phyloP scores from a whole-genome alignment of 441 rosid species.

The Croton laevigatus region DNA sequence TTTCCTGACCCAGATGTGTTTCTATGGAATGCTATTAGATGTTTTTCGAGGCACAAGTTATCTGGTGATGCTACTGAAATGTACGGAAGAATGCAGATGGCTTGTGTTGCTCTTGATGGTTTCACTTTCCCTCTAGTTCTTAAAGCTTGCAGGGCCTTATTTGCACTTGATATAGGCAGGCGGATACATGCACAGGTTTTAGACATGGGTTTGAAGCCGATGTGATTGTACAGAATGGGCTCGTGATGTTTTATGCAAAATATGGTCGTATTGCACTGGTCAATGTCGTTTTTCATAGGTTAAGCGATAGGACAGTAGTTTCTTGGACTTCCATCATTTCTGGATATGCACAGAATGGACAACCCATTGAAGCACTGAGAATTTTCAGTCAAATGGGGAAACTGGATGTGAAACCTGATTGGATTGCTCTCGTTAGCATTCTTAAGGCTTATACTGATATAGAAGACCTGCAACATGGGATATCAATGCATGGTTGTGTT shows the following conservation, averaged over 20 bases:
- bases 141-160: conserved; percentile 54
- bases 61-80: conserved; percentile 42
- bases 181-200: conserved; percentile 55
- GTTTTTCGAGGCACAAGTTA: conserved; percentile 47
- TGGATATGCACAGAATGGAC: conserved; percentile 68
- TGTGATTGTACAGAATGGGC: conserved; percentile 71
- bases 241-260: conserved; percentile 65
- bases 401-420: conserved; percentile 50
- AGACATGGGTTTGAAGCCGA: conserved; percentile 60
- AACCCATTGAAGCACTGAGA: conserved; percentile 56
- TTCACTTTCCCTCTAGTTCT: conserved; percentile 60
- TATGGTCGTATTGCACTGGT: conserved; percentile 45
- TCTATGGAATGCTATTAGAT: conserved; percentile 71
- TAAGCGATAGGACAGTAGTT: conserved; percentile 51
- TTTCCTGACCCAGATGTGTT: conserved; percentile 60
- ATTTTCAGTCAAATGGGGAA: conserved; percentile 56
- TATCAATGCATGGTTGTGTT: conserved; percentile 53
- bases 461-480: conserved; percentile 59
- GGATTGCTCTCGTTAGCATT: conserved; percentile 72
- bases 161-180: conserved; percentile 41
- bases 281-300: conserved; percentile 50
- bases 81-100: conserved; percentile 54
- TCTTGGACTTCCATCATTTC: conserved; percentile 80
- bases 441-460: conserved; percentile 65
- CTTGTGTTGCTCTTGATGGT: conserved; percentile 52